Base-by-base conservation (phyloP, 2,329 filamentous ascomycete species). In the Colletotrichum caudatum region DNA sequence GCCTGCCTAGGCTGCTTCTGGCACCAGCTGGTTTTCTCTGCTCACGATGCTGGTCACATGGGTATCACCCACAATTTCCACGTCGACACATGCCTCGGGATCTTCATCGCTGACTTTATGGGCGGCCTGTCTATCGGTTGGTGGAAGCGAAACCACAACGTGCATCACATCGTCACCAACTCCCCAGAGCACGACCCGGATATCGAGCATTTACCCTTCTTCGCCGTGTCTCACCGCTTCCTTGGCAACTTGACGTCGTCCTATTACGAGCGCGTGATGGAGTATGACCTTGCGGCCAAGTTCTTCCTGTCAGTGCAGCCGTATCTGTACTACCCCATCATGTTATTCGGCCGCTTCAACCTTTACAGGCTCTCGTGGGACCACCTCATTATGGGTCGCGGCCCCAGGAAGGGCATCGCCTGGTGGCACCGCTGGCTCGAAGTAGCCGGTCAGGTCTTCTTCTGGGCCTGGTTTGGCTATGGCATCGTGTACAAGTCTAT, bases 61-160 rank as follows among this genome's bases (percentile, higher is more conserved):
- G 96, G 94, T 75, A 97, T 99, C 76, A 99, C 96, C 2, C 95
- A 98, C 81, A 87, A 92, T 79, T 98, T 95, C 80, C 91, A 93
- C 61, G 82, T 90, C 48, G 96, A 99, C 80, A 92, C 92, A 1
- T 86, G 92, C 60, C 94, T 99, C 73, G 95, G 94, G 60, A 97
- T 98, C 78, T 83, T 97, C 74, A 92, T 98, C 77, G 94, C 95
- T 64, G 93, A 97, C 80, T 98, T 92, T 76, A 84, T 96, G 26
- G 96, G 96, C 48, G 96, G 96, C 0, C 83, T 99, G 44, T 97
- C 94, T 35, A 83, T 97, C 65, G 94, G 95, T 56, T 99, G 96
- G 96, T 99, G 96, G 95, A 98, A 98, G 82, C 88, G 90, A 73
- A 98, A 91, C 79, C 95, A 98, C 82, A 98, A 98, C 78, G 94